phyloP scores from a whole-genome alignment of 164 flowering plant genomes.

The Kingdonia uniflora region DNA sequence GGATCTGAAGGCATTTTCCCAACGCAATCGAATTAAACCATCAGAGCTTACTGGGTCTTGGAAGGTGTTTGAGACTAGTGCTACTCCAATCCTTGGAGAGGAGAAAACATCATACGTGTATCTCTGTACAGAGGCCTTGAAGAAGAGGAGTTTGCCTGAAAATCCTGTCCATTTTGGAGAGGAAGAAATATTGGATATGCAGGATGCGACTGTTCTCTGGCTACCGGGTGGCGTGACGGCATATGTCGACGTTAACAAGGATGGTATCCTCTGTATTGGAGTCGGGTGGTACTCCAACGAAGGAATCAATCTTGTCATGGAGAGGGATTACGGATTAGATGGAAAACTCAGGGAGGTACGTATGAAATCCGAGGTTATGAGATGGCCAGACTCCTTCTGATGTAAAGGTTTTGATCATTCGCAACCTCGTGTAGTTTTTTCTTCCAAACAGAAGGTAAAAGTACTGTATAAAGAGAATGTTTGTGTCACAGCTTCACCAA shows the following conservation, averaged over 20 bases:
- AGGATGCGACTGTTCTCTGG: conserved; percentile 78
- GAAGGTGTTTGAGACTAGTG: conserved; percentile 90
- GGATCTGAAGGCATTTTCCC: conserved; percentile 76
- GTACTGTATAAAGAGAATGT: no score
- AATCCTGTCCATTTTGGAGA: conserved; percentile 60
- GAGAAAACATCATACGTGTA: conserved; percentile 55
- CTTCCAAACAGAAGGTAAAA: no score
- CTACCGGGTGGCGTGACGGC: conserved; percentile 89
- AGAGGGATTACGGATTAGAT: conserved; percentile 82
- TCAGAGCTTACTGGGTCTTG: conserved; percentile 75
- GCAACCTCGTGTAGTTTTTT: no score
- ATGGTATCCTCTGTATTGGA: conserved; percentile 81
- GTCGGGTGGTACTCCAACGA: conserved; percentile 95
- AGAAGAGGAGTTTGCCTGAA: conserved; percentile 75
- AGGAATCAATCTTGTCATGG: conserved; percentile 95
- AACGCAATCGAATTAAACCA: conserved; percentile 57
- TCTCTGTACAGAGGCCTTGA: conserved; percentile 77
- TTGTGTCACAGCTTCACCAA: no score
- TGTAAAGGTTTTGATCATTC: no score
- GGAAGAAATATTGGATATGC: conserved; percentile 82
- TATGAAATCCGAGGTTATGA: conserved; percentile 75
- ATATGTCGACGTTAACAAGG: conserved; percentile 71
- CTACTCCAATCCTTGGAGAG: conserved; percentile 66
- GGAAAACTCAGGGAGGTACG: conserved; percentile 88
- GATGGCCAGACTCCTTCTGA: conserved; percentile 57